Base-by-base conservation (phyloP, 805 yeast genomes). In the Candida ponderosae region DNA sequence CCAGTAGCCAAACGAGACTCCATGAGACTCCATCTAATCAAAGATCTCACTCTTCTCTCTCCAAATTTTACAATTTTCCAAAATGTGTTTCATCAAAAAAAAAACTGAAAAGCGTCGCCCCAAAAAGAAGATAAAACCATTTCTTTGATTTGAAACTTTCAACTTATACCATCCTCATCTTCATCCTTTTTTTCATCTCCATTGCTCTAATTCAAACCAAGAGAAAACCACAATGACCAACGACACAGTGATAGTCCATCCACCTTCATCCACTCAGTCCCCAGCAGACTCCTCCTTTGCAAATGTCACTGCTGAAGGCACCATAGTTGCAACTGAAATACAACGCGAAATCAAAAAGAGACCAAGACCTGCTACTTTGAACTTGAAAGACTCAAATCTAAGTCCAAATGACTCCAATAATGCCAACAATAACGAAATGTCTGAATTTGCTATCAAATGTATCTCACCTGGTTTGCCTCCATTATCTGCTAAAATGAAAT, bases 401-500 rank as follows among this genome's bases (percentile, higher is more conserved):
- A 14, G 13, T 24, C 28, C 11, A 3, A 24, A 24, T 24, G 10
- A 21, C 24, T 21, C 26, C 5, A 28, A 30, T 16, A 27, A 8
- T 14, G 31, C 34, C 2, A 31, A 28, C 3, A 31, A 36, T 13
- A 32, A 28, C 24, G 44, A 42, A 18, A 48, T 53, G 55, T 40
- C 32, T 8, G 47, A 50, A n/a, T 43, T 33, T 18, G 59, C 56
- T 10, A 29, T 53, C 37, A 42, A 50, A 33, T 51, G 55, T 35
- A 45, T 48, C n/a, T 51, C 56, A 17, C 59, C 59, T 6, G 57
- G 57, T 0, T 39, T 51, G 16, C 56, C 57, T 6, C 52, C 57
- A 0, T 37, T 54, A 4, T 47, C 50, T 32, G 49, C 54, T 2
- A 47, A 49, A 36, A 53, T 54, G 57, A 44, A 51, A 33, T 39